Conservation (phyloP, 2,329 filamentous ascomycete genomes). For the Fusarium pilosicola region DNA sequence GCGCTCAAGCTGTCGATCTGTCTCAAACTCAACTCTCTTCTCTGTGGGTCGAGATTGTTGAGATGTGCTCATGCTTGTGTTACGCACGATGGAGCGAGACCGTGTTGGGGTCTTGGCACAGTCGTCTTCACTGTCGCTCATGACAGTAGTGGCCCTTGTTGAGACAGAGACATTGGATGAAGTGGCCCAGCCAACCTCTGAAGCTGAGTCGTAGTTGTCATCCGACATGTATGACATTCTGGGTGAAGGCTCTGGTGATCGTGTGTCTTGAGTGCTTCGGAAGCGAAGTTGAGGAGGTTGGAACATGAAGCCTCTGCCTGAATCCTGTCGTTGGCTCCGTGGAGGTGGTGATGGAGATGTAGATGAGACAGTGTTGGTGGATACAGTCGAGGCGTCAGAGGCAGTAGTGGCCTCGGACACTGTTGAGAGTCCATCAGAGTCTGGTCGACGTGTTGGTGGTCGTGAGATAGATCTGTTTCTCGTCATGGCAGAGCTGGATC, state of each 20-base stretch:
- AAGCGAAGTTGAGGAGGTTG: slow-evolving; percentile 42
- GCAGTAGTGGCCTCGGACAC: slow-evolving; percentile 39
- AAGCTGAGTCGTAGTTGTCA: slow-evolving; percentile 42
- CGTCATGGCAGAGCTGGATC: slow-evolving; percentile 22
- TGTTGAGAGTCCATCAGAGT: slow-evolving; percentile 39
- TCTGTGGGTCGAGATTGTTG: slow-evolving; percentile 34
- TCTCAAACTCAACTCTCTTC: slow-evolving; percentile 27
- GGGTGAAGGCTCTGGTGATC: slow-evolving; percentile 38
- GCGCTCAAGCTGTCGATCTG: slow-evolving; percentile 29
- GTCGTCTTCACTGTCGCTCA: slow-evolving; percentile 39
- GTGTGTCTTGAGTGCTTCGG: slow-evolving; percentile 33
- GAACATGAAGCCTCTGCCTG: slow-evolving; percentile 35
- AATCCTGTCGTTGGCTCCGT: slow-evolving; percentile 10
- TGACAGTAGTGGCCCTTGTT: slow-evolving; percentile 38
- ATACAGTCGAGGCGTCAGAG: slow-evolving; percentile 15
- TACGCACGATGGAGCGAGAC: slow-evolving; percentile 34
- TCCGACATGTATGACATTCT: slow-evolving; percentile 38
- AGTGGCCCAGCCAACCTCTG: slow-evolving; percentile 36
- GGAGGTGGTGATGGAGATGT: slow-evolving; percentile 7
- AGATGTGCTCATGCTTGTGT: slow-evolving; percentile 19
- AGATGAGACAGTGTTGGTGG: slow-evolving; percentile 8
- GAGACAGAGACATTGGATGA: slow-evolving; percentile 39
- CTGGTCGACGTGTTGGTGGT: slow-evolving; percentile 29
- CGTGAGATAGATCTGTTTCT: slow-evolving; percentile 37
- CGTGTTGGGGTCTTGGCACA: slow-evolving; percentile 35